These are phyloP conservation scores for Boletus semigastroideus DNA, from an alignment of 1,284 basidiomycete genomes.

Conservation along the genomic window DNA sequence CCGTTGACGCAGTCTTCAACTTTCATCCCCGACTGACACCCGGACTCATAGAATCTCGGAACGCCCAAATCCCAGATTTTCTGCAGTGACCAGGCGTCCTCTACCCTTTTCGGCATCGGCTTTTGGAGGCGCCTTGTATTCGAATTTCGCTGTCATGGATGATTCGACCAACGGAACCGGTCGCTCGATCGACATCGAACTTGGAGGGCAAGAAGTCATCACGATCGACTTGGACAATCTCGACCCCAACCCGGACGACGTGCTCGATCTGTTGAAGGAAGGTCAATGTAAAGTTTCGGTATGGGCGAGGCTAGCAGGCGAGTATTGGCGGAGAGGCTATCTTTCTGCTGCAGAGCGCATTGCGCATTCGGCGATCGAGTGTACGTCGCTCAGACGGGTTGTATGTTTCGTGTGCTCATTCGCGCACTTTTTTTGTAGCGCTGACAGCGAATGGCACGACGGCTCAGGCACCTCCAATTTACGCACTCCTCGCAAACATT, in stretches of 20 bases:
- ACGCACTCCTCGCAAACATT: slow-evolving; percentile 81
- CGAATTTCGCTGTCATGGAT: slow-evolving; percentile 18
- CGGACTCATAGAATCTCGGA: too few relatives aligned
- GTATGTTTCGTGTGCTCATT: neutral
- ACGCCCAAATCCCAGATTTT: too few relatives aligned
- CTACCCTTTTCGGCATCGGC: too few relatives aligned
- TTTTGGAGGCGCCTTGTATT: too few relatives aligned
- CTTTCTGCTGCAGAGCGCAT: slow-evolving; percentile 71
- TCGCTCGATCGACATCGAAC: slow-evolving; percentile 61
- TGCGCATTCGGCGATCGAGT: slow-evolving; percentile 57
- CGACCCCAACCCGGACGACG: slow-evolving; percentile 69
- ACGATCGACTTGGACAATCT: slow-evolving; percentile 78
- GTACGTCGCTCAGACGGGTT: slow-evolving; percentile 41
- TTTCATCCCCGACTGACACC: too few relatives aligned
- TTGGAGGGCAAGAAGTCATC: slow-evolving; percentile 77
- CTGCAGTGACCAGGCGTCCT: too few relatives aligned
- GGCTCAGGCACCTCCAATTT: slow-evolving; percentile 60
- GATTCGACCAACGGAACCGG: slow-evolving; percentile 12
- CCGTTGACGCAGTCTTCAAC: too few relatives aligned
- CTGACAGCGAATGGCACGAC: slow-evolving; percentile 50
- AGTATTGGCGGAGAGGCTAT: slow-evolving; percentile 73
- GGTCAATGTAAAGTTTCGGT: slow-evolving; percentile 67
- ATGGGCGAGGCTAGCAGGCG: slow-evolving; percentile 75
- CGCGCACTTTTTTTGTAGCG: slow-evolving; percentile 37
- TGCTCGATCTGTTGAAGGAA: slow-evolving; percentile 68